Base-by-base conservation (phyloP, 768 basidiomycete species). In the Phylloporus sp. region DNA sequence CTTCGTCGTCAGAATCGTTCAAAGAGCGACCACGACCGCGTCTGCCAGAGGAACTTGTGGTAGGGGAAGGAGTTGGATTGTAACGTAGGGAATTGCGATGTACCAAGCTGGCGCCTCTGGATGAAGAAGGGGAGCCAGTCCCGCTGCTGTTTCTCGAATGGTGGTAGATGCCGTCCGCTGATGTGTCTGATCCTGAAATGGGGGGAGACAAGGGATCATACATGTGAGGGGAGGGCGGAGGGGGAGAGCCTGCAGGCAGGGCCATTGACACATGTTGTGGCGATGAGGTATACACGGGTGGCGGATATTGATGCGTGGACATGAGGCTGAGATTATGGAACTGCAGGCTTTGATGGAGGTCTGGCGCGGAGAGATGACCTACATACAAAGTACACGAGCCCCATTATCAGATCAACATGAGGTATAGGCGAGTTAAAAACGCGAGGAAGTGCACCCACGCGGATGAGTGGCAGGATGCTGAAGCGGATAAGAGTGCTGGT, bases 111-210 rank as follows among this genome's bases (percentile, higher is more conserved):
- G 83, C 80, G 40, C 78, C 85, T 66, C 88, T 77, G 49, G 88
- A 90, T 32, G 87, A 86, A 26, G 86, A 80, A 43, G 88, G 85
- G 56, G 89, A 91, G 62, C 85, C 86, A 49, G 84, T 80, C 59
- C 76, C 72, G 67, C 83, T 81, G 67, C 83, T 86, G 74, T 88
- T 88, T 68, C 79, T 74, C 55, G 86, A 87, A 59, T 76, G 76
- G 74, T 86, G 84, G 78, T 89, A 85, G 54, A 84, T 70, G 63
- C 86, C 86, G 80, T 90, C 88, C 61, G 78, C 86, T 65, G 89
- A 91, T 68, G 87, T 88, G 73, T 91, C 89, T 74, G 89, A 91
- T 74, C 88, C 88, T 76, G 88, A 91, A 67, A 89, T 77, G 73
- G 86, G 87, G 68, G 89, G 89, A 50, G 88, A 89, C 62, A 90